Base-by-base conservation (phyloP, 495 filamentous ascomycete species). In the Antarctomyces pellizariae region DNA sequence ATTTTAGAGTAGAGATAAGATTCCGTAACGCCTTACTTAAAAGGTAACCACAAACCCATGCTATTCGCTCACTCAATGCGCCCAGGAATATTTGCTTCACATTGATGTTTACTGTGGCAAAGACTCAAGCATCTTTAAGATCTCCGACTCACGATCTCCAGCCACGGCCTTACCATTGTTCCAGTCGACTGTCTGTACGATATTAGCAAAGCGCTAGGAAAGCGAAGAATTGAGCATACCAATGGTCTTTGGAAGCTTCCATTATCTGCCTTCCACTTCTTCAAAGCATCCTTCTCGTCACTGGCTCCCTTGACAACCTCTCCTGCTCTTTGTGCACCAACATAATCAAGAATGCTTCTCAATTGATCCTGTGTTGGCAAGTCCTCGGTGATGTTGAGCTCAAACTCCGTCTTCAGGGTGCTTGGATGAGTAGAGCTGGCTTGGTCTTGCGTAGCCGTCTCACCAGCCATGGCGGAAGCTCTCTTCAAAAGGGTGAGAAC, bases 311-410 rank as follows among this genome's bases (percentile, higher is more conserved):
- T 51, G 7, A 97, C 52, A 26, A 93, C 39, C 29, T 59, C 59
- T 2, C 56, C 44, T 25, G 57, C 64, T 22, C 49, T 53, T 17
- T 59, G 53, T 25, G 38, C 36, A 16, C 62, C 67, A n/a, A 76
- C 52, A 40, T 90, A 97, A 27, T 91, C 77, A 5, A 97, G 47
- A 38, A 97, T 90, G 32, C 59, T 91, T 45, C 62, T 57, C 26
- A 95, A 50, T 52, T 97, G 86, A 37, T 89, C 78, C 3, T 52
- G 27, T 0, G 86, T 97, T 2, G 86, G 89, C 10, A 68, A 47
- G 0, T 61, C 60, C 42, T 86, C 80, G 18, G 75, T 75, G 16
- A 97, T 61, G 30, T 92, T 69, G 22, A 95, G 62, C 41, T 91
- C 71, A 48, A 93, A 93, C 19, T 76, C 65, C 33, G 57, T 48